A percentile compares a stretch with the other conserved stretches of the same genome.
phyloP scores from a whole-genome alignment of 1,284 basidiomycete species.

The Cryptococcus sp. region DNA sequence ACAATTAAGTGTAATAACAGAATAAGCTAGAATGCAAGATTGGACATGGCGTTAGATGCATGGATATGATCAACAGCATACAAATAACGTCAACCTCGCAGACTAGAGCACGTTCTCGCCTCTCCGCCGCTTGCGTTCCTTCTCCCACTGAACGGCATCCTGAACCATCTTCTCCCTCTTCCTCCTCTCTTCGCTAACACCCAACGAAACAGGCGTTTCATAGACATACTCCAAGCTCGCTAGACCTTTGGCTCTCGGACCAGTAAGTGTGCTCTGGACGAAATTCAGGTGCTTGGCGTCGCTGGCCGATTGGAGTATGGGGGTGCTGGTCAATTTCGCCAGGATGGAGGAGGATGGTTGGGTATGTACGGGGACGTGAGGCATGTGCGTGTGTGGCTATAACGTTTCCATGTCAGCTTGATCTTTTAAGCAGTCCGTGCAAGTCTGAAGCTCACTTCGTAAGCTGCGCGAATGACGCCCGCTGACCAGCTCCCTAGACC shows the following conservation, averaged over 20 bases:
- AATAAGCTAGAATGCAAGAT: too few relatives aligned
- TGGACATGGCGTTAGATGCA: too few relatives aligned
- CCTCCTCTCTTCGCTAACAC: constrained; percentile 11
- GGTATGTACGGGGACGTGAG: constrained; percentile 46
- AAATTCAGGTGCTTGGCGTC: constrained; percentile 19
- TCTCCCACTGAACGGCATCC: constrained; percentile 51
- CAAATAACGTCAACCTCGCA: background rate
- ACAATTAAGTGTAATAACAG: too few relatives aligned
- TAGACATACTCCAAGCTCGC: constrained; percentile 50
- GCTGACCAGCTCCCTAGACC: constrained; percentile 31
- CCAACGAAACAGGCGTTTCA: constrained; percentile 12
- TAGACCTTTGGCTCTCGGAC: constrained; percentile 32
- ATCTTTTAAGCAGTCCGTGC: background rate
- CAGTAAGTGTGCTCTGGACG: constrained; percentile 24
- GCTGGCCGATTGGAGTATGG: constrained; percentile 27
- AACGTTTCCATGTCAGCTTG: background rate
- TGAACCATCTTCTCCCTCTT: constrained; percentile 21
- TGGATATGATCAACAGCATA: too few relatives aligned
- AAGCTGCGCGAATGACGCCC: constrained; percentile 39
- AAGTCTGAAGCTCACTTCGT: constrained; percentile 38
- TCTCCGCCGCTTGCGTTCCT: constrained; percentile 16
- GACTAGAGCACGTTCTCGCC: background rate
- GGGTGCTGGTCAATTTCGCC: constrained; percentile 34
- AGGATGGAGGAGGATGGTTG: constrained; percentile 37
- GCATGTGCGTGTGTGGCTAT: constrained; percentile 51